These are phyloP conservation scores for Talaromyces rugulosus DNA, from an alignment of 2,329 filamentous ascomycete species.

Conservation along the genomic window DNA sequence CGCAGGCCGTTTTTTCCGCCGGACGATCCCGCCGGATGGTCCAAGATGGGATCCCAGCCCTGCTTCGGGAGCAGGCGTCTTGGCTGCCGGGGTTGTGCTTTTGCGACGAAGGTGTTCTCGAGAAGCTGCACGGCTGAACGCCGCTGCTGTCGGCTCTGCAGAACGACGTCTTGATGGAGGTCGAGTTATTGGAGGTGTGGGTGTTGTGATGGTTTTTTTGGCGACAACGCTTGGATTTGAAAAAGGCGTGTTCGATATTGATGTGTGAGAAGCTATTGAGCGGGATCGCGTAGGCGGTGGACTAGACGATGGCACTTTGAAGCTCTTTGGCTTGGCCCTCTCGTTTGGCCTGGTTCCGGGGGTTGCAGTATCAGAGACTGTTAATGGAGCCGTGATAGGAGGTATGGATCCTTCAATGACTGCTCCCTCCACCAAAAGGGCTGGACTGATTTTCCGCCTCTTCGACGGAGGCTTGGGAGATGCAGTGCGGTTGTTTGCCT, in stretches of 20 bases:
- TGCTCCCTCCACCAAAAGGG: slow-evolving; percentile 20
- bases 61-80: slow-evolving; percentile 38
- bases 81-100: slow-evolving; percentile 37
- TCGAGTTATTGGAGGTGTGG: slow-evolving; percentile 27
- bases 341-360: not conserved
- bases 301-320: slow-evolving; percentile 6
- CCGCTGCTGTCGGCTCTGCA: slow-evolving; percentile 24
- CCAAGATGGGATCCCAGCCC: slow-evolving; percentile 33
- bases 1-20: slow-evolving; percentile 56
- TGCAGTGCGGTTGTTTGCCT: not conserved
- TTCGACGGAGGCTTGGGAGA: slow-evolving; percentile 21
- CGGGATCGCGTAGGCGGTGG: slow-evolving; percentile 9
- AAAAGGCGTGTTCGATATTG: not conserved
- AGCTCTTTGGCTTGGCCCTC: not conserved
- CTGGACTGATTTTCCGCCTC: slow-evolving; percentile 34
- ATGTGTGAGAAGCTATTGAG: slow-evolving; percentile 6
- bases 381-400: not conserved
- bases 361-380: slow-evolving; percentile 11
- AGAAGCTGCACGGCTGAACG: slow-evolving; percentile 13
- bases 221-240: slow-evolving; percentile 14
- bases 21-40: slow-evolving; percentile 23
- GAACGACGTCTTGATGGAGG: slow-evolving; percentile 31
- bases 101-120: slow-evolving; percentile 37
- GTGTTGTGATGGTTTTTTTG: slow-evolving; percentile 17
- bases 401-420: slow-evolving; percentile 7